Conservation (phyloP, 805 yeast genomes). For the Sugiyamaella mastotermitis region DNA sequence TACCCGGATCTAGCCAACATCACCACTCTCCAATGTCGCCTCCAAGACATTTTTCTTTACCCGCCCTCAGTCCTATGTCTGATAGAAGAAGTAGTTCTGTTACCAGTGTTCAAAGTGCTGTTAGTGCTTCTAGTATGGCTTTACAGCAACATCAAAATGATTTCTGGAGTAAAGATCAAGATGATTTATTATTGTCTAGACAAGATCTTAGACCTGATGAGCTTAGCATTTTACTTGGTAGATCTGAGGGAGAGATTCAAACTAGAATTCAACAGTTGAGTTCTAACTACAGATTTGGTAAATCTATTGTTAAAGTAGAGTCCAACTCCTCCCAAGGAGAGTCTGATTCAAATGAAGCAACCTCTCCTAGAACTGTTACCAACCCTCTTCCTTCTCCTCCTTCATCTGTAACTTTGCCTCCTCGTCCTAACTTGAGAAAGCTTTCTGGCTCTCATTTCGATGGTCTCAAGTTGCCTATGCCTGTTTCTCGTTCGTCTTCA, state of each 20-base stretch:
- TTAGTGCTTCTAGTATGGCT: constrained; percentile 6
- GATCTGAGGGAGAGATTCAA: constrained; percentile 65
- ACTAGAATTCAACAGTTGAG: constrained; percentile 10
- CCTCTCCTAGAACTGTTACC: constrained; percentile 7
- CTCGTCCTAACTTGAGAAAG: constrained; percentile 9
- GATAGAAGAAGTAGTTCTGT: constrained; percentile 4
- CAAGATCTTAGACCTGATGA: constrained; percentile 66
- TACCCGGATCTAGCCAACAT: not conserved
- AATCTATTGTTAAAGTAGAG: not conserved
- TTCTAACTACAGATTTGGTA: no score
- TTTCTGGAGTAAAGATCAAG: constrained; percentile 59
- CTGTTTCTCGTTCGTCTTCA: no score
- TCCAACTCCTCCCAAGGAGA: not conserved
- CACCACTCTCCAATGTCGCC: no score
- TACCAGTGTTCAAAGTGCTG: constrained; percentile 9
- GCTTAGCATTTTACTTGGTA: constrained; percentile 57
- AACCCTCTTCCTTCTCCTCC: constrained; percentile 3
- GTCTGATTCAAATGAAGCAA: constrained; percentile 3
- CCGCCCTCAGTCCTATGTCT: not conserved
- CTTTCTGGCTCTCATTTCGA: constrained; percentile 13
- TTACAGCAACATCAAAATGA: not conserved
- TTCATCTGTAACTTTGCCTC: constrained; percentile 1
- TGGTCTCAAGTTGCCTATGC: constrained; percentile 17
- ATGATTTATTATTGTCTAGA: constrained; percentile 51
- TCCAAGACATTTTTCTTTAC: constrained; percentile 7